Evolutionary conservation across 2,329 filamentous ascomycete genomes (phyloP).

Genomic region (Stylonectria norvegica): DNA sequence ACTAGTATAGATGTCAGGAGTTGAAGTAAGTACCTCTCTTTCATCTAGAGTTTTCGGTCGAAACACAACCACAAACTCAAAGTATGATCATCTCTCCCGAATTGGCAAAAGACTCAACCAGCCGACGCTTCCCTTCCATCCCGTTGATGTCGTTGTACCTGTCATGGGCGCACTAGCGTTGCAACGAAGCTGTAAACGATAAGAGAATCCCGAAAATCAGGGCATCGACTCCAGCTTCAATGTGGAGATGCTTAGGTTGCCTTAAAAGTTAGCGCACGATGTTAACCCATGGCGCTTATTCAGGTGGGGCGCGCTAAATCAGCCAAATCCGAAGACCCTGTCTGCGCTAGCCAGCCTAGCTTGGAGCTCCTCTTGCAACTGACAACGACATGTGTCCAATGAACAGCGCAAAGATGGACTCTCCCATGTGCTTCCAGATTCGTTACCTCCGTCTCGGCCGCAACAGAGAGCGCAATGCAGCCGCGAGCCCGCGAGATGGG

Average conservation of each 20-base stretch:
- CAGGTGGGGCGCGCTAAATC: neutral
- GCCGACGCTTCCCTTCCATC: too few relatives aligned
- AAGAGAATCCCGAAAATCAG: neutral
- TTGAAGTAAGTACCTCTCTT: neutral
- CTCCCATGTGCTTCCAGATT: neutral
- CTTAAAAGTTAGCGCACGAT: neutral
- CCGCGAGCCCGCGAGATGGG: neutral
- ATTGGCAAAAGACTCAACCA: too few relatives aligned
- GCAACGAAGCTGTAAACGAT: neutral
- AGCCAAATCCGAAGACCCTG: slow-evolving; percentile 21
- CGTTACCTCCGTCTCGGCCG: too few relatives aligned
- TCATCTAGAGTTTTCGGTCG: too few relatives aligned
- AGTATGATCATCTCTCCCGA: too few relatives aligned
- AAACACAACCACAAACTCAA: too few relatives aligned
- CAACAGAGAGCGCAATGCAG: slow-evolving; percentile 4
- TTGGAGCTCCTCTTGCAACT: neutral
- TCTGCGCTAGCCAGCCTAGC: neutral
- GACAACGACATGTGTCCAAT: neutral
- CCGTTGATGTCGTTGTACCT: neutral
- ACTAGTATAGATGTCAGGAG: neutral
- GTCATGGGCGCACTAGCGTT: neutral
- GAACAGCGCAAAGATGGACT: neutral
- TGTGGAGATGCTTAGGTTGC: neutral
- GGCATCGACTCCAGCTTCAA: too few relatives aligned
- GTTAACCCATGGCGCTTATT: slow-evolving; percentile 10